Conservation (phyloP, 176 grass and related monocot species). For the Guadua angustifolia region DNA sequence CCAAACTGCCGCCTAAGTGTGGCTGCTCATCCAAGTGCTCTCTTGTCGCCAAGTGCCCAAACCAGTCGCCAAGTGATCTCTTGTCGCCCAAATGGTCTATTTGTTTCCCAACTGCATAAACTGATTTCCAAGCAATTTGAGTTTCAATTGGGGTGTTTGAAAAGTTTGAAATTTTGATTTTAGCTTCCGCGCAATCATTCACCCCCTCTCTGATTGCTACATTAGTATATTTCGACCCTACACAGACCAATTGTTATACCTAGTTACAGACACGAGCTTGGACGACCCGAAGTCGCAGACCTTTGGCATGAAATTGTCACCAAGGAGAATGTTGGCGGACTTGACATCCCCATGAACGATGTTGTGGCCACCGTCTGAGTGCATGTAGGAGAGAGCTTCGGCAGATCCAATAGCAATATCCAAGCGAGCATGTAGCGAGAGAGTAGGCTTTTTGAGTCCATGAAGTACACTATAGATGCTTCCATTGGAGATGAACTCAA, state of each 20-base stretch:
- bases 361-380: not conserved
- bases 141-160: no score
- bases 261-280: not conserved
- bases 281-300: conserved; percentile 18
- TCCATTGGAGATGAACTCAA: not conserved
- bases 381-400: not conserved
- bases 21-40: no score
- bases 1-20: no score
- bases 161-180: no score
- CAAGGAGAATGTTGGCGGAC: conserved; percentile 1
- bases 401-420: conserved; percentile 11
- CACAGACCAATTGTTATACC: not conserved
- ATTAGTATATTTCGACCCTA: no score
- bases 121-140: no score
- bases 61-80: no score
- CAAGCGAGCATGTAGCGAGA: accelerated
- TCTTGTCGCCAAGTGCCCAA: no score
- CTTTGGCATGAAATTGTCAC: not conserved
- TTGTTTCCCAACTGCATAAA: no score
- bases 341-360: conserved; percentile 13
- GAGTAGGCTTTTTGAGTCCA: accelerated
- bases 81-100: no score
- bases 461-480: not conserved
- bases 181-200: no score
- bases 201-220: no score